Evolutionary conservation across 2,329 filamentous ascomycete genomes (phyloP), one percentile per base, ranked within the genome.

Genomic region (Stagonosporopsis chrysanthemi): DNA sequence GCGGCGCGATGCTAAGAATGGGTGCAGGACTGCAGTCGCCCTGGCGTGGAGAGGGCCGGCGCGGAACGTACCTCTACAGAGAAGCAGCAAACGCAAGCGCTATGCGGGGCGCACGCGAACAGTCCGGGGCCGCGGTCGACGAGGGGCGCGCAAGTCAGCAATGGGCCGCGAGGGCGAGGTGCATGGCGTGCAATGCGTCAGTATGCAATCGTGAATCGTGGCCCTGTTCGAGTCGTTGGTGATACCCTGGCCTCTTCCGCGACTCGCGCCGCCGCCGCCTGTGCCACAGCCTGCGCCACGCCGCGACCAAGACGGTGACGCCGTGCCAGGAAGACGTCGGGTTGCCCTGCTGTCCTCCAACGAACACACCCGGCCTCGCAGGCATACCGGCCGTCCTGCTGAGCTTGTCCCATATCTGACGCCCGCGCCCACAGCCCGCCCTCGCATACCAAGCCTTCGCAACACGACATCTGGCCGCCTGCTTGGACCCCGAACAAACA

Each of bases 11-110:
- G 15, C 14, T 24, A 44, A 3, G 3, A 22, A 6, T 14, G 35
- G 24, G 6, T 24, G 14, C 24, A n/a, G 8, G 28, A 26, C 24
- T 26, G 24, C 24, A 6, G 42, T 22, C 17, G 38, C 61, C 49
- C 23, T 41, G 52, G 46, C 43, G 43, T 44, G 44, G 54, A 48
- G 12, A 29, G 41, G 31, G 42, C 33, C 15, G 42, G 4, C 24
- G 8, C 8, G 24, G 24, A 26, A 39, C 72, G 64, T 69, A 75
- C 72, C 71, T 74, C 63, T 73, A 75, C 67, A 71, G 58, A 65
- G 67, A 74, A 72, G 62, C 52, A 59, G 61, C 29, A 67, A 57
- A 31, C 56, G 53, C 51, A 51, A 49, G 59, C 47, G 58, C 62
- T 52, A 39, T 49, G 58, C 51, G 52, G 44, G 39, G 52, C 54